These are phyloP conservation scores for Ganoderma resinaceum DNA, from an alignment of 1,284 basidiomycete genomes.

Conservation along the genomic window DNA sequence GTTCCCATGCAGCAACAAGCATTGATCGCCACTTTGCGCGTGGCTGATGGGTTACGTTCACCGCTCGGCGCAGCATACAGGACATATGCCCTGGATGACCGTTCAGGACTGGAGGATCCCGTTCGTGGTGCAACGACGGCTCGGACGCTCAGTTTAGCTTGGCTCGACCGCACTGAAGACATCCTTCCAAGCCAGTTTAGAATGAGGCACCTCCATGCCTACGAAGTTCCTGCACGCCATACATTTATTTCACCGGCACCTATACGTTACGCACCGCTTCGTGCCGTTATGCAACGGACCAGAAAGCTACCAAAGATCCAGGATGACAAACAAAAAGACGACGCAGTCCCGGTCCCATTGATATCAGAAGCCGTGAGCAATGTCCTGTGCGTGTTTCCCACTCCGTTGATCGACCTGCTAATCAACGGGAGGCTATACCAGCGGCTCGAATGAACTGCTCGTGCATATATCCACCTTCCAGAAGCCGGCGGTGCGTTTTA, in stretches of 20 bases:
- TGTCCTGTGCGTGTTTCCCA: slow-evolving; percentile 20
- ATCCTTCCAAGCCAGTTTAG: neutral
- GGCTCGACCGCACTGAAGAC: neutral
- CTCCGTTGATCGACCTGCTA: slow-evolving; percentile 25
- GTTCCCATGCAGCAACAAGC: slow-evolving; percentile 3
- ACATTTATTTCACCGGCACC: neutral
- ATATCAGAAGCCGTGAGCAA: slow-evolving; percentile 1
- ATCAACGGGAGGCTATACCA: slow-evolving; percentile 27
- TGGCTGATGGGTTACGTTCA: neutral
- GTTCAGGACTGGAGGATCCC: neutral
- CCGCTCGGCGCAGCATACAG: neutral
- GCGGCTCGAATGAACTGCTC: slow-evolving; percentile 15
- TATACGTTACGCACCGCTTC: slow-evolving; percentile 1
- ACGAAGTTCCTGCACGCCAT: neutral
- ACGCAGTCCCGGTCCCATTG: neutral
- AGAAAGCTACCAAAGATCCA: neutral
- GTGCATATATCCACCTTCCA: slow-evolving; percentile 5
- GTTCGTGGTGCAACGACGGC: neutral
- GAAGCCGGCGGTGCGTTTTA: slow-evolving; percentile 23
- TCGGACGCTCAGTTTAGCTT: neutral
- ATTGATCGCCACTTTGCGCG: slow-evolving; percentile 1
- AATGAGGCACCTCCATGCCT: neutral
- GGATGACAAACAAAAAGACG: neutral
- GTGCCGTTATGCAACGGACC: neutral
- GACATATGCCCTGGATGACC: neutral